Evolutionary conservation across 1,284 basidiomycete species (phyloP), one percentile per base, ranked within the genome.

Genomic region (Cutaneotrichosporon sp.): DNA sequence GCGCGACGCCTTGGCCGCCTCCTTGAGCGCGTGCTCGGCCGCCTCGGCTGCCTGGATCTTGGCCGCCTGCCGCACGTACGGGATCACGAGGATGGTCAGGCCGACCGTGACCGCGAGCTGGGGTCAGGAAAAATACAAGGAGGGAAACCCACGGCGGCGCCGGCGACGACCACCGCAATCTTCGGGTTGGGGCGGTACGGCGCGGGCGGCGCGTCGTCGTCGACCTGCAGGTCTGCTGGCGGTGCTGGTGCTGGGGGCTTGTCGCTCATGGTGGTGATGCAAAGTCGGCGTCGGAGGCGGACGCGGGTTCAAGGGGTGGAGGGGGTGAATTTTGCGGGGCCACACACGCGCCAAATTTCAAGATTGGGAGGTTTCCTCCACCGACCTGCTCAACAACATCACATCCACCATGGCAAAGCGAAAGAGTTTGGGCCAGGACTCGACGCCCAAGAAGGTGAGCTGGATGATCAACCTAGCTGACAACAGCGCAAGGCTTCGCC

Each of bases 71-170:
- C 71, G 62, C 22, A 68, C 69, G 53, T 66, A 75, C 0, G 74
- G 72, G 33, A 76, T 57, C 24, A 76, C 64, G 13, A 76, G 65
- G 7, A 69, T 31, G 2, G 74, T 75, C 18, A 76, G 60, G 25
- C 73, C 74, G 9, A 66, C 63, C 3, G 73, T 72, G n/a, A 76
- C 60, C 7, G 72, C 71, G 54, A 76, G 68, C 74, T 76, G 57
- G 33, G 9, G 60, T 56, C 22, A 51, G 54, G 25, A 24, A 43
- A 22, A 13, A n/a, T n/a, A n/a, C n/a, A n/a, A n/a, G n/a, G n/a
- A n/a, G n/a, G n/a, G n/a, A n/a, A n/a, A 74, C 72, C 54, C 56
- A 75, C 74, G 11, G 74, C 70, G 7, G 74, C 73, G n/a, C 74
- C 74, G 10, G 69, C 68, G 27, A 76, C 72, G 36, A 71, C 73